Evolutionary conservation across 164 flowering plant genomes (phyloP).

Genomic region (Macadamia integrifolia): DNA sequence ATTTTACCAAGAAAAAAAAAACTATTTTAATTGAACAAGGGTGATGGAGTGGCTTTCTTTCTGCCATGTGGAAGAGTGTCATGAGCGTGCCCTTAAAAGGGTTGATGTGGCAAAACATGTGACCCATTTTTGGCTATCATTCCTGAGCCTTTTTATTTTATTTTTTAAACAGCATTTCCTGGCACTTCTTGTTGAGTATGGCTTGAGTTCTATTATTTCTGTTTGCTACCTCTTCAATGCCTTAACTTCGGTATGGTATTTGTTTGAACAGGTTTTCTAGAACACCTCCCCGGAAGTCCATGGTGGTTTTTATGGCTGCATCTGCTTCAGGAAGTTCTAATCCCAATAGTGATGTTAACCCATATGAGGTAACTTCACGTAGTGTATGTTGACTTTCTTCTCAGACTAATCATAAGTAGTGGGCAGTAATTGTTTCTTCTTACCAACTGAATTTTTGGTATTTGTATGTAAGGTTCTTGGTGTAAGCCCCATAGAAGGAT

Average conservation of each 20-base stretch:
- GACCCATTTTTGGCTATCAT: too few relatives aligned
- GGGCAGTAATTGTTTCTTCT: constrained; percentile 3
- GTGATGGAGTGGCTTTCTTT: too few relatives aligned
- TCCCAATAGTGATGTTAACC: constrained; percentile 54
- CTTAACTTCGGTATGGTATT: constrained; percentile 1
- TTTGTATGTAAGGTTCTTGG: constrained; percentile 55
- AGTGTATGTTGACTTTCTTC: not conserved
- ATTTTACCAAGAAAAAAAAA: too few relatives aligned
- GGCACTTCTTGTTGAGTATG: too few relatives aligned
- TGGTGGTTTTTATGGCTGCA: constrained; percentile 46
- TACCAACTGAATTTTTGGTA: not conserved
- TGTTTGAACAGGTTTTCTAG: constrained; percentile 35
- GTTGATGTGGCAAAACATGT: too few relatives aligned
- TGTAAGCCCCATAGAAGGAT: constrained; percentile 76
- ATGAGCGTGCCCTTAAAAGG: too few relatives aligned
- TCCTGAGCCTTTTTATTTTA: too few relatives aligned
- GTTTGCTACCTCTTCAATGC: not conserved
- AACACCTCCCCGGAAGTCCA: constrained; percentile 12
- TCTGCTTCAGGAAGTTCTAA: constrained; percentile 78
- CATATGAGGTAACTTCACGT: constrained; percentile 59
- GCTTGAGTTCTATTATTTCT: not conserved
- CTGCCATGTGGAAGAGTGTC: too few relatives aligned
- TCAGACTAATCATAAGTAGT: too few relatives aligned
- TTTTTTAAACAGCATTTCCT: too few relatives aligned
- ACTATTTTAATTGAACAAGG: too few relatives aligned